A percentile compares a stretch with the other conserved stretches of the same genome.
Conservation (phyloP, 225 moss, liverwort and hornwort species). For the Ulota crispa region DNA sequence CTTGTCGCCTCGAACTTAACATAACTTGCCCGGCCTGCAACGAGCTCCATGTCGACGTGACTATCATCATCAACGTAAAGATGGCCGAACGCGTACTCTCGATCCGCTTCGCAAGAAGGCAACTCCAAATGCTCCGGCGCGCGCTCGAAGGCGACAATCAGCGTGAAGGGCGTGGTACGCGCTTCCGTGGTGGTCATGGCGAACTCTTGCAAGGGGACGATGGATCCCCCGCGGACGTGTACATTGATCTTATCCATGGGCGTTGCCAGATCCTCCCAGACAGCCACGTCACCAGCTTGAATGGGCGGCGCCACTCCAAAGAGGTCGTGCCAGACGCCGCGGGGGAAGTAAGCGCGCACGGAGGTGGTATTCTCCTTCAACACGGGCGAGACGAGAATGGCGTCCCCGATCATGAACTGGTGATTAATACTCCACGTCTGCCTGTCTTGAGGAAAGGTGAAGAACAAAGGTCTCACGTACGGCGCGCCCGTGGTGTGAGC, state of each 20-base stretch:
- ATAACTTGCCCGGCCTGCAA: constrained; percentile 27
- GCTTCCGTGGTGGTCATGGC: constrained; percentile 49
- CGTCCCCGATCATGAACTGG: constrained; percentile 68
- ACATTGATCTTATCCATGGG: constrained; percentile 49
- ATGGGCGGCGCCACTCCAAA: constrained; percentile 38
- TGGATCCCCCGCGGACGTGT: constrained; percentile 43
- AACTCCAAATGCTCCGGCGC: not conserved
- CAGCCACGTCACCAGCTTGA: constrained; percentile 6
- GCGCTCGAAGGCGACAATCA: constrained; percentile 41
- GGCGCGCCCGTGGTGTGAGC: constrained; percentile 67
- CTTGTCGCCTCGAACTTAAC: constrained; percentile 35
- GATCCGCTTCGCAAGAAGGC: constrained; percentile 21
- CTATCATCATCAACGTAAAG: constrained; percentile 42
- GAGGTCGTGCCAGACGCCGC: constrained; percentile 67
- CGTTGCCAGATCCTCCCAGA: constrained; percentile 29
- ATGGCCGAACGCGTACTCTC: constrained; percentile 36
- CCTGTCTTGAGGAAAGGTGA: constrained; percentile 53
- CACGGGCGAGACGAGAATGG: constrained; percentile 73
- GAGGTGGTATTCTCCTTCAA: constrained; percentile 40
- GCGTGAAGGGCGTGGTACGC: constrained; percentile 47
- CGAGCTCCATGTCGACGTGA: constrained; percentile 36
- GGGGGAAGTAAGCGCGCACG: constrained; percentile 69
- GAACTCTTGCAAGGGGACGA: constrained; percentile 55
- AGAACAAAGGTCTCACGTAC: constrained; percentile 64
- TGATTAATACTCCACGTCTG: constrained; percentile 46